These are phyloP conservation scores for Euryodendron excelsum DNA, from an alignment of 148 eudicot genomes.

Conservation along the genomic window DNA sequence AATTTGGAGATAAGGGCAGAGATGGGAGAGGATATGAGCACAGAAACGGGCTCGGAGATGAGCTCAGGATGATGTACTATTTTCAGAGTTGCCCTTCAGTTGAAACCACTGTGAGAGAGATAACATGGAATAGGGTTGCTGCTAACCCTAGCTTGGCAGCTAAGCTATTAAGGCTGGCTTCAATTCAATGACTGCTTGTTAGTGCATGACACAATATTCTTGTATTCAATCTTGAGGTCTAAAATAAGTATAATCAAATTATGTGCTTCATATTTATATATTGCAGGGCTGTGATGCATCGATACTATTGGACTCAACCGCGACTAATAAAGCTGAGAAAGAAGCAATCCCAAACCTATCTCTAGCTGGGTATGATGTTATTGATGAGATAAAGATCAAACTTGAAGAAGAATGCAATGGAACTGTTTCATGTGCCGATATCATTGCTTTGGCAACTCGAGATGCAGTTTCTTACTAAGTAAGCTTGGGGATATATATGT, in stretches of 20 bases:
- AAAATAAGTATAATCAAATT: not conserved
- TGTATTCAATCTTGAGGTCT: not conserved
- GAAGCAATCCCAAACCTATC: conserved; percentile 28
- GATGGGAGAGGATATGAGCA: no score
- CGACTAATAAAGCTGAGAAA: conserved; percentile 17
- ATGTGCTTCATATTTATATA: not conserved
- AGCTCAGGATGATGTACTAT: conserved; percentile 12
- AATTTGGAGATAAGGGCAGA: no score
- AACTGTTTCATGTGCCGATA: conserved; percentile 36
- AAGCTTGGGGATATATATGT: not conserved
- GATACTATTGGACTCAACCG: conserved; percentile 22
- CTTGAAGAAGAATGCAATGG: conserved; percentile 25
- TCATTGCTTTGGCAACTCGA: conserved; percentile 34
- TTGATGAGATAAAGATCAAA: conserved; percentile 29
- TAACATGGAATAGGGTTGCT: conserved; percentile 22
- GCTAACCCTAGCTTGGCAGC: conserved; percentile 26
- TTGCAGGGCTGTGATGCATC: conserved; percentile 40
- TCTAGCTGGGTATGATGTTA: conserved; percentile 23
- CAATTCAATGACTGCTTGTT: conserved; percentile 44
- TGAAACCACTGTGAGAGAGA: conserved; percentile 21
- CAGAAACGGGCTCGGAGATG: no score
- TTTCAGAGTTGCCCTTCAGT: conserved; percentile 14
- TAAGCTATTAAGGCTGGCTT: conserved; percentile 31
- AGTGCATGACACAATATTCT: conserved; percentile 10
- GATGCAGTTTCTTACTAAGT: conserved; percentile 22